phyloP scores from a whole-genome alignment of 495 filamentous ascomycete genomes.

The Rhypophila decipiens region DNA sequence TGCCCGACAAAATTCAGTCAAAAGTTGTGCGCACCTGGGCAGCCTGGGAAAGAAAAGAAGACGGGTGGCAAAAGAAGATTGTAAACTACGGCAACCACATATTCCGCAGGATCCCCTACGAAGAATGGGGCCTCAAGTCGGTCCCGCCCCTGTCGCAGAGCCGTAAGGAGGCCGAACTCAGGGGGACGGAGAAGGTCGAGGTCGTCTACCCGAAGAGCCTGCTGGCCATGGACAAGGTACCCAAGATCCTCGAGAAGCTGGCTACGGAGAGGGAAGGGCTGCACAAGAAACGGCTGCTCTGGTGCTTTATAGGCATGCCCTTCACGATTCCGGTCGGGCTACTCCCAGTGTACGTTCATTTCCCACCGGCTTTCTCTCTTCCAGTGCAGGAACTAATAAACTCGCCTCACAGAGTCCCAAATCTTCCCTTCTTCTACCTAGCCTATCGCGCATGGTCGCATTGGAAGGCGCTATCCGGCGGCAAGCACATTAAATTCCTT shows the following conservation, averaged over 20 bases:
- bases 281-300: constrained; percentile 69
- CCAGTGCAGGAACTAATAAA: no score
- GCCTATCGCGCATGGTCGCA: constrained; percentile 69
- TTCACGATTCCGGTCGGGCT: constrained; percentile 75
- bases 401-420: constrained; percentile 59
- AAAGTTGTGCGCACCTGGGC: constrained; percentile 73
- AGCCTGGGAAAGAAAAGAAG: constrained; percentile 75
- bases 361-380: not conserved
- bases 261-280: constrained; percentile 73
- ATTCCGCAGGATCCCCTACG: constrained; percentile 81
- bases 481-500: constrained; percentile 77
- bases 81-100: constrained; percentile 81
- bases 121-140: constrained; percentile 96
- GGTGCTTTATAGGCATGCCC: constrained; percentile 76
- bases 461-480: constrained; percentile 71
- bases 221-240: constrained; percentile 55
- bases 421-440: constrained; percentile 97
- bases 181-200: constrained; percentile 62
- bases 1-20: constrained; percentile 56
- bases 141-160: constrained; percentile 76
- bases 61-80: constrained; percentile 79
- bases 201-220: constrained; percentile 70
- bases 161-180: constrained; percentile 52
- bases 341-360: constrained; percentile 66
- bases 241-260: constrained; percentile 54